Evolutionary conservation across 257 asterid genomes (phyloP).

Genomic region (Primulina tabacum): DNA sequence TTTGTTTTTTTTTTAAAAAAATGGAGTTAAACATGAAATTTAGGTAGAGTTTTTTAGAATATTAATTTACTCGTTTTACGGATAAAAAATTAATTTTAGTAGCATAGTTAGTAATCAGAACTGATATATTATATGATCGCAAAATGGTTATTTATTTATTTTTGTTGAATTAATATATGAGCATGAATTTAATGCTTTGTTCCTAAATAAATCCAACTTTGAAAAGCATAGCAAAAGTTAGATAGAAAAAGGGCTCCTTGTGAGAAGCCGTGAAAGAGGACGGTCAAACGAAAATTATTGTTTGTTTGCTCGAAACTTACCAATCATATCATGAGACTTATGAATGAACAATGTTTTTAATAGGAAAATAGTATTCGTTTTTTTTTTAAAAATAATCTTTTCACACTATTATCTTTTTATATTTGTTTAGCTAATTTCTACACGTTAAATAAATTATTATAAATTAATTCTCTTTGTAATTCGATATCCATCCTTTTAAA

Average conservation of each 20-base stretch:
- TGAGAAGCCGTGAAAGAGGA: background rate
- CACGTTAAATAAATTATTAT: too few relatives aligned
- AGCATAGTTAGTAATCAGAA: background rate
- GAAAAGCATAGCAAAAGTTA: background rate
- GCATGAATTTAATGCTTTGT: background rate
- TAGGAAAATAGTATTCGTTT: background rate
- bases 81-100: background rate
- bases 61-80: background rate
- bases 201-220: conserved; percentile 10
- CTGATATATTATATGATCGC: background rate
- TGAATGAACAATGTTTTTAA: background rate
- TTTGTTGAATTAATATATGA: background rate
- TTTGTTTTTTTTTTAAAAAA: too few relatives aligned
- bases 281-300: conserved; percentile 20
- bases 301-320: conserved; percentile 22
- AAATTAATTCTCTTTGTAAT: too few relatives aligned
- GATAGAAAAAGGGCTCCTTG: background rate
- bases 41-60: background rate
- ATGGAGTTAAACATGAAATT: too few relatives aligned
- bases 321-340: conserved; percentile 19
- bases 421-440: background rate
- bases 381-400: background rate
- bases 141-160: background rate
- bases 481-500: too few relatives aligned
- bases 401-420: background rate